Conservation (phyloP, 306 rosid species). For the Calophaca sinica region DNA sequence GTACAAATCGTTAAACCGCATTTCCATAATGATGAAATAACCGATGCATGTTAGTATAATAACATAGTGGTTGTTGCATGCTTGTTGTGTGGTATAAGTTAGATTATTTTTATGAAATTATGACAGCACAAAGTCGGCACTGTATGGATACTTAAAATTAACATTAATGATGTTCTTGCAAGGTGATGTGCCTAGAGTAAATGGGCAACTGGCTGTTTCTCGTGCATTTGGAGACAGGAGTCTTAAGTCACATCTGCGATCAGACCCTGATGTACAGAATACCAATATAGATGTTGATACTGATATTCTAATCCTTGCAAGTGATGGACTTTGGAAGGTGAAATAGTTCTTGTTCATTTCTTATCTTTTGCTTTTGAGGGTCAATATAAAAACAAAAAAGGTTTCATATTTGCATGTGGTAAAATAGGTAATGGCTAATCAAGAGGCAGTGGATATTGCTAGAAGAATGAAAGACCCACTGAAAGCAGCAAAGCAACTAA, state of each 20-base stretch:
- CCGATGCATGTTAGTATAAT: background rate
- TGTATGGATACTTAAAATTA: background rate
- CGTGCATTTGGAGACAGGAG: conserved; percentile 98
- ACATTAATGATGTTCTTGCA: conserved; percentile 39
- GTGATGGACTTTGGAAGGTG: conserved; percentile 99
- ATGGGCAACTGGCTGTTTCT: conserved; percentile 94
- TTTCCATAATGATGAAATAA: background rate
- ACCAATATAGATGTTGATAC: conserved; percentile 51
- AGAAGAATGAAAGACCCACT: conserved; percentile 67
- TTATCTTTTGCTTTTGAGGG: conserved; percentile 12
- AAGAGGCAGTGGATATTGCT: conserved; percentile 91
- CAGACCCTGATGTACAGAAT: conserved; percentile 73
- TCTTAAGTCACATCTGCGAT: conserved; percentile 87
- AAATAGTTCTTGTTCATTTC: conserved; percentile 29
- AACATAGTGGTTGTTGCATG: conserved; percentile 11
- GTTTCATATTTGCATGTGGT: conserved; percentile 37
- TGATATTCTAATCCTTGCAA: conserved; percentile 79
- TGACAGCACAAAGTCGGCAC: background rate
- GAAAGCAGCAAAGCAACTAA: conserved; percentile 85
- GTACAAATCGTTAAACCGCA: background rate
- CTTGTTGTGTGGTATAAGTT: background rate
- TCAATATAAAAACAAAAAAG: background rate
- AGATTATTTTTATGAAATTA: background rate
- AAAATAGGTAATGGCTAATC: conserved; percentile 84
- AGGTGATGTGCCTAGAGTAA: conserved; percentile 97